Conservation (phyloP, 768 basidiomycete species). For the Naganishia onofrii region DNA sequence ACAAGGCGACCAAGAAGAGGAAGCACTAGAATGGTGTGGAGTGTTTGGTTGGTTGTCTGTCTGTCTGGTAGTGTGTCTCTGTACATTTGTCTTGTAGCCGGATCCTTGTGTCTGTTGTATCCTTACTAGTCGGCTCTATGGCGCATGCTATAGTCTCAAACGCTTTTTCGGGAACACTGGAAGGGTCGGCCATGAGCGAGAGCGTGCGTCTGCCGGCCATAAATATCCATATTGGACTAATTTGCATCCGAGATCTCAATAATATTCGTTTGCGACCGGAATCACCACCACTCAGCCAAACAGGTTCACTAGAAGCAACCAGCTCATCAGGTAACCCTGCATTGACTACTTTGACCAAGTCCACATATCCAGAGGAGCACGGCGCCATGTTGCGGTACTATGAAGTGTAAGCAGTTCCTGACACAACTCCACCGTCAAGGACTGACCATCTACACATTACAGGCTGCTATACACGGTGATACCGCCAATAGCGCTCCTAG, state of each 20-base stretch:
- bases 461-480: slow-evolving; percentile 44
- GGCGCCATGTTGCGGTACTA: slow-evolving; percentile 14
- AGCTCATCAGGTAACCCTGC: too few relatives aligned
- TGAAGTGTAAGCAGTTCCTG: slow-evolving; percentile 22
- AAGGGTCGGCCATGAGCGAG: too few relatives aligned
- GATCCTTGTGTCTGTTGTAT: slow-evolving; percentile 1
- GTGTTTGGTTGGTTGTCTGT: neutral
- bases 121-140: neutral
- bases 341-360: too few relatives aligned
- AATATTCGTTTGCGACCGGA: too few relatives aligned
- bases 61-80: neutral
- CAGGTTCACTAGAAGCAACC: too few relatives aligned
- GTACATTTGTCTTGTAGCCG: slow-evolving; percentile 5
- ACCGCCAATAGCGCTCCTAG: slow-evolving; percentile 43
- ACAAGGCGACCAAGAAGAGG: slow-evolving; percentile 36
- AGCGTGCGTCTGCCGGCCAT: too few relatives aligned
- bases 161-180: too few relatives aligned
- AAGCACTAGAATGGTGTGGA: slow-evolving; percentile 25
- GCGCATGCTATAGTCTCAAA: too few relatives aligned
- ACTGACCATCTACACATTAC: neutral
- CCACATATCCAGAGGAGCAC: neutral
- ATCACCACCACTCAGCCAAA: too few relatives aligned
- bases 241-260: too few relatives aligned
- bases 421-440: neutral
- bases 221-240: too few relatives aligned